These are phyloP conservation scores for Leccinum truebloodii DNA, from an alignment of 768 basidiomycete species.

Conservation along the genomic window DNA sequence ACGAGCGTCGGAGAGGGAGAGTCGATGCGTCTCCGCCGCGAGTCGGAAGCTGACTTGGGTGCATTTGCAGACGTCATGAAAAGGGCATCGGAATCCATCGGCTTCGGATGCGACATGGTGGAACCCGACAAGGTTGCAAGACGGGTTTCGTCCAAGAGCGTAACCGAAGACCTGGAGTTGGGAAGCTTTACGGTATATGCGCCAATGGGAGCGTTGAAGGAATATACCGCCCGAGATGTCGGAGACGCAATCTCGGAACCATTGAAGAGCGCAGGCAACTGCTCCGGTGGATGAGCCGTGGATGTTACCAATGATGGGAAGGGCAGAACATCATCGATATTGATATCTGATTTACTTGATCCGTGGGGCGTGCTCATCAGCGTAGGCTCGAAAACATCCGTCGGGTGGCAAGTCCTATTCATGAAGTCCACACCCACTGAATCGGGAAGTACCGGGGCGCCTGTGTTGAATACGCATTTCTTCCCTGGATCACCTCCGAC, in stretches of 20 bases:
- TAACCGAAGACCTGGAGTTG: background rate
- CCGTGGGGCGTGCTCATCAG: constrained; percentile 21
- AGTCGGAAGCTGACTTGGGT: background rate
- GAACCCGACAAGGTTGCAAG: background rate
- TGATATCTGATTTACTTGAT: background rate
- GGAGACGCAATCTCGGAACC: background rate
- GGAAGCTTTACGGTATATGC: constrained; percentile 23
- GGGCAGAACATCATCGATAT: too few relatives aligned
- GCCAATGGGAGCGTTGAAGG: constrained; percentile 4
- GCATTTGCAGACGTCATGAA: background rate
- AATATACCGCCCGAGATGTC: constrained; percentile 1
- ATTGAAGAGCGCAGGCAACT: background rate
- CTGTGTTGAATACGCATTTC: background rate
- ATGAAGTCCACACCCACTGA: background rate
- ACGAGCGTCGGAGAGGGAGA: constrained; percentile 22
- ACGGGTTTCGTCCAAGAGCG: background rate
- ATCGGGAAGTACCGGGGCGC: background rate
- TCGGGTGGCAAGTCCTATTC: background rate
- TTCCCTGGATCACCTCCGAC: background rate
- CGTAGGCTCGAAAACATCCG: constrained; percentile 14
- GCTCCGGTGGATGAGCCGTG: background rate
- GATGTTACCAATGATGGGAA: background rate
- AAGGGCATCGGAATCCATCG: background rate
- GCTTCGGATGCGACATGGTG: background rate
- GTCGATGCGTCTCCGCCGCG: background rate